phyloP scores from a whole-genome alignment of 2,329 filamentous ascomycete species.

The Penicillium sp. region DNA sequence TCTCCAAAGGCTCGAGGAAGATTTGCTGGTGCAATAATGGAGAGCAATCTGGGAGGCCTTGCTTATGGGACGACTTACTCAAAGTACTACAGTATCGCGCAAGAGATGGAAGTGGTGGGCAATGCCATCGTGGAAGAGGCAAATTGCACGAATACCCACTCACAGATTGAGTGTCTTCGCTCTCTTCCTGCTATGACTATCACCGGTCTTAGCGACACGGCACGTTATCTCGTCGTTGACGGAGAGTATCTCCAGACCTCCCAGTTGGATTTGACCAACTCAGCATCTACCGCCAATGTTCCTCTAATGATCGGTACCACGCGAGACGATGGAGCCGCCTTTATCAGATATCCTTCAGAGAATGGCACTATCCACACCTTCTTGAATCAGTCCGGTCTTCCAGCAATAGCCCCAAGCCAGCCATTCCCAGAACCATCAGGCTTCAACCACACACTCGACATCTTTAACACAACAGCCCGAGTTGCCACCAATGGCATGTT shows the following conservation, averaged over 20 bases:
- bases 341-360: slow-evolving; percentile 43
- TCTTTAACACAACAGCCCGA: slow-evolving; percentile 54
- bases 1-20: slow-evolving; percentile 18
- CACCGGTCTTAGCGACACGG: slow-evolving; percentile 4
- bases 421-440: slow-evolving; percentile 42
- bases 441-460: slow-evolving; percentile 51
- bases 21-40: slow-evolving; percentile 22
- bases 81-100: slow-evolving; percentile 54
- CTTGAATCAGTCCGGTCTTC: slow-evolving; percentile 33
- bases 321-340: slow-evolving; percentile 40
- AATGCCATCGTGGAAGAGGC: slow-evolving; percentile 50
- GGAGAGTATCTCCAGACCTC: slow-evolving; percentile 15
- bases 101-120: slow-evolving; percentile 49
- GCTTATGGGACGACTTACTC: slow-evolving; percentile 58
- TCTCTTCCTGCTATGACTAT: slow-evolving; percentile 11
- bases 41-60: slow-evolving; percentile 51
- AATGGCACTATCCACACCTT: slow-evolving; percentile 44
- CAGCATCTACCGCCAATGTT: slow-evolving; percentile 15
- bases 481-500: slow-evolving; percentile 57
- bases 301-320: slow-evolving; percentile 22
- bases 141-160: slow-evolving; percentile 48
- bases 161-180: slow-evolving; percentile 49
- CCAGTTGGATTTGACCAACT: slow-evolving; percentile 13
- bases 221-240: slow-evolving; percentile 22
- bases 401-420: slow-evolving; percentile 9